A percentile compares a stretch with the other conserved stretches of the same genome.
Conservation (phyloP, 805 yeast genomes). For the Zygoascus tannicola region DNA sequence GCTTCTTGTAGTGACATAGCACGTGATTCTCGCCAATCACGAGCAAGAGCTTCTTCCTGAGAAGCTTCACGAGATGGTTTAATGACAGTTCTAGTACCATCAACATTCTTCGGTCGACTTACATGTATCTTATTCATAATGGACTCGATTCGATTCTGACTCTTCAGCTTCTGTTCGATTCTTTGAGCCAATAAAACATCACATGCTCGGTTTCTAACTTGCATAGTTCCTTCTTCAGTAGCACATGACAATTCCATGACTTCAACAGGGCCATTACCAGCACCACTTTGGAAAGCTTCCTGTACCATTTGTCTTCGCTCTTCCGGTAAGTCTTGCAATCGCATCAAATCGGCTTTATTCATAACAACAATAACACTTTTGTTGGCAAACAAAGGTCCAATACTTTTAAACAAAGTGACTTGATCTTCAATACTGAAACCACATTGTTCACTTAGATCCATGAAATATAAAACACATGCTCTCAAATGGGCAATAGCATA, state of each 20-base stretch:
- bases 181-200: constrained; percentile 92
- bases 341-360: constrained; percentile 88
- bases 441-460: constrained; percentile 99
- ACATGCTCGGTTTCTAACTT: constrained; percentile 93
- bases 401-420: constrained; percentile 91
- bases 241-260: constrained; percentile 89
- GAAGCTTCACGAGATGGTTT: constrained; percentile 58
- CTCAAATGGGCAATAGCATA: constrained; percentile 97
- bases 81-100: constrained; percentile 70
- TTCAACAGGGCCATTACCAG: constrained; percentile 63
- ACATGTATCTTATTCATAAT: constrained; percentile 94
- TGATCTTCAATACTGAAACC: constrained; percentile 97
- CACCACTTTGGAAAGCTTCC: constrained; percentile 8
- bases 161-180: constrained; percentile 86
- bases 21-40: constrained; percentile 37
- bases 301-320: constrained; percentile 63
- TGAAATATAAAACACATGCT: constrained; percentile 91
- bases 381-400: constrained; percentile 95
- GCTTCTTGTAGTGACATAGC: constrained; percentile 55
- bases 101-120: constrained; percentile 81
- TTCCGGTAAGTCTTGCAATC: constrained; percentile 70
- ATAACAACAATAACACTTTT: constrained; percentile 92
- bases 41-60: constrained; percentile 40
- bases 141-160: constrained; percentile 77
- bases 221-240: constrained; percentile 91